phyloP scores from a whole-genome alignment of 805 yeast species.

The Priceomyces castillae region DNA sequence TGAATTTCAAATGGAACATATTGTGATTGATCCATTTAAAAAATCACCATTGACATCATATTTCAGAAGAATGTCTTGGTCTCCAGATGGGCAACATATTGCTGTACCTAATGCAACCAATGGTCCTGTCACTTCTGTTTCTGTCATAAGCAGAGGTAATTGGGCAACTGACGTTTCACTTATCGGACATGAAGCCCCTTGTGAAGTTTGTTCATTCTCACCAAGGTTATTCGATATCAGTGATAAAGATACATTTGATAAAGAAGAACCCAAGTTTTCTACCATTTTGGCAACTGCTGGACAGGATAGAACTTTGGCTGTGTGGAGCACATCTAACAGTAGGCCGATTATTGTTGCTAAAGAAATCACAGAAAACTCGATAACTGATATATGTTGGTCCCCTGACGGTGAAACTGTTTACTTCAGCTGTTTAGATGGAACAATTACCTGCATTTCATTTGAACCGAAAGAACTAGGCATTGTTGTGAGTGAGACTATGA shows the following conservation, averaged over 20 bases:
- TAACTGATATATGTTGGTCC: slow-evolving; percentile 89
- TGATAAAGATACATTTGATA: slow-evolving; percentile 17
- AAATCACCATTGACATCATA: slow-evolving; percentile 91
- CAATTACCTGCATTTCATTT: slow-evolving; percentile 66
- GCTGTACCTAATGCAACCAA: slow-evolving; percentile 86
- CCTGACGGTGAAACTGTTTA: slow-evolving; percentile 75
- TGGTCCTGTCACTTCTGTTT: slow-evolving; percentile 76
- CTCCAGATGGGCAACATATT: slow-evolving; percentile 85
- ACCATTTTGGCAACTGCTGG: slow-evolving; percentile 94
- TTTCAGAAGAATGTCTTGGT: slow-evolving; percentile 83
- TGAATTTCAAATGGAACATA: slow-evolving; percentile 82
- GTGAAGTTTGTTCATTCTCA: slow-evolving; percentile 74
- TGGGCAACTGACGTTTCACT: slow-evolving; percentile 77
- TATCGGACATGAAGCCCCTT: slow-evolving; percentile 82
- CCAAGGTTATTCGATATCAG: slow-evolving; percentile 59
- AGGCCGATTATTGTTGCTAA: slow-evolving; percentile 79
- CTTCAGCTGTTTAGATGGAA: slow-evolving; percentile 80
- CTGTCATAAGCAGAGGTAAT: slow-evolving; percentile 68
- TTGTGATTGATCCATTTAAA: slow-evolving; percentile 78
- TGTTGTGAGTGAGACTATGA: slow-evolving; percentile 59
- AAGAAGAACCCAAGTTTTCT: slow-evolving; percentile 40
- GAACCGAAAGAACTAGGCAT: slow-evolving; percentile 62
- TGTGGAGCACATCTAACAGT: slow-evolving; percentile 80
- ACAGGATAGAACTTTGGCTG: slow-evolving; percentile 82
- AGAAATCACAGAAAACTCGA: slow-evolving; percentile 71